Evolutionary conservation across 768 basidiomycete species (phyloP).

Genomic region (Boletus reticuloceps): DNA sequence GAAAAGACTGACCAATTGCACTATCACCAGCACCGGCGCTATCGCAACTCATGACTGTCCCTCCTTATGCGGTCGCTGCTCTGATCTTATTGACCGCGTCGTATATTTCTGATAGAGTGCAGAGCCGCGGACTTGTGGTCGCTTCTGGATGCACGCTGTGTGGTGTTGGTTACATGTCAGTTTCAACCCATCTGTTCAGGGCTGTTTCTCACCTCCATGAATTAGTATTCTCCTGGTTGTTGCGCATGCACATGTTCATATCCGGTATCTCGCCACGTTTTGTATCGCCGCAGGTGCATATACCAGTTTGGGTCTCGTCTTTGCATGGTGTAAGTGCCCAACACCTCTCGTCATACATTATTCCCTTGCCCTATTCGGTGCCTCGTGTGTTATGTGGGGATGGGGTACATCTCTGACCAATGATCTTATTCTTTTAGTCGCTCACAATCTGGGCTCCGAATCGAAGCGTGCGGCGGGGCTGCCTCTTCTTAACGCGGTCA

Average conservation of each 20-base stretch:
- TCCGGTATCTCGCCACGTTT: slow-evolving; percentile 47
- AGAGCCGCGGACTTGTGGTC: slow-evolving; percentile 40
- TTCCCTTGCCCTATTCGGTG: background rate
- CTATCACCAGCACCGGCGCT: slow-evolving; percentile 37
- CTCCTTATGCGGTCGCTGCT: slow-evolving; percentile 49
- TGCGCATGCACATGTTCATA: slow-evolving; percentile 26
- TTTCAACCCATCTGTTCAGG: background rate
- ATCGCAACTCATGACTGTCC: slow-evolving; percentile 51
- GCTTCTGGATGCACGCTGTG: slow-evolving; percentile 29
- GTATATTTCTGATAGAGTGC: slow-evolving; percentile 43
- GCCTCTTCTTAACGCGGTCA: slow-evolving; percentile 42
- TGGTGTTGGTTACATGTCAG: slow-evolving; percentile 44
- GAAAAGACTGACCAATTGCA: background rate
- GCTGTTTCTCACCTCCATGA: background rate
- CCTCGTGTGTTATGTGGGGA: background rate
- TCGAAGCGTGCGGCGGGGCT: slow-evolving; percentile 42
- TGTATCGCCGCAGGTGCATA: slow-evolving; percentile 46
- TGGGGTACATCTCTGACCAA: background rate
- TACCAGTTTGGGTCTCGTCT: slow-evolving; percentile 41
- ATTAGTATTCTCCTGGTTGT: slow-evolving; percentile 35
- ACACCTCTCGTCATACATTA: background rate
- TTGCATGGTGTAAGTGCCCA: slow-evolving; percentile 45
- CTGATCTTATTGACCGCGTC: slow-evolving; percentile 35
- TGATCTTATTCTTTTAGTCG: slow-evolving; percentile 25
- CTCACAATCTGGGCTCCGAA: slow-evolving; percentile 44